Percentiles rank a stretch among this genome's conserved stretches.
phyloP scores from a whole-genome alignment of 371 early-diverging fungal genomes.

The Mortierella sp. region DNA sequence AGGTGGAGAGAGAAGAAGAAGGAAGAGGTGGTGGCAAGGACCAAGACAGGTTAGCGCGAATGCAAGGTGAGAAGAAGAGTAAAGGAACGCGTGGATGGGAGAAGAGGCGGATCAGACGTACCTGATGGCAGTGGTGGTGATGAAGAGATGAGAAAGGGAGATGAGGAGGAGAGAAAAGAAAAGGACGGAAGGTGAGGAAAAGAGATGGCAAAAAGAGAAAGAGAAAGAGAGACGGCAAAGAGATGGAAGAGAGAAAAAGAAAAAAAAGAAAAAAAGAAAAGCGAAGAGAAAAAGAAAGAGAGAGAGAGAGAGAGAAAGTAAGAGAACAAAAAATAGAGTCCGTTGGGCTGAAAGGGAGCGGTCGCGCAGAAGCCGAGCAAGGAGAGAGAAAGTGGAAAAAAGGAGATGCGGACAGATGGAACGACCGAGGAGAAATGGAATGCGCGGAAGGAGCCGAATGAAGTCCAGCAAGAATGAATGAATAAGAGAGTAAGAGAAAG shows the following conservation, averaged over 20 bases:
- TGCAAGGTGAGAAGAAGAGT: background rate
- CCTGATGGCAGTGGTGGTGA: too few relatives aligned
- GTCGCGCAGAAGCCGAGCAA: background rate
- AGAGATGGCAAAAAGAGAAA: background rate
- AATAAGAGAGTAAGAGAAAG: too few relatives aligned
- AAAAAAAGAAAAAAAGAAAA: background rate
- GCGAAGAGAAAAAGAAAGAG: conserved; percentile 12
- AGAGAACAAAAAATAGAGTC: background rate
- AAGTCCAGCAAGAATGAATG: background rate
- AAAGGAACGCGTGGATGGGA: background rate
- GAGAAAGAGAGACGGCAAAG: conserved; percentile 9
- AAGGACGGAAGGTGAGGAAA: background rate
- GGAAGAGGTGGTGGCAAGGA: too few relatives aligned
- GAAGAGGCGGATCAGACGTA: background rate
- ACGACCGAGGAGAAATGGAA: background rate
- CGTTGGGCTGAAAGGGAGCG: background rate
- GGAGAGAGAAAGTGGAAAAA: background rate
- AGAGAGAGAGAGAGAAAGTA: background rate
- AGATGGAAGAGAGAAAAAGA: background rate
- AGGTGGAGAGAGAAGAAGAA: background rate
- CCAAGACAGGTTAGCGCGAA: too few relatives aligned
- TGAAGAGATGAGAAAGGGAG: background rate
- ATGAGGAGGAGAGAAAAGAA: background rate
- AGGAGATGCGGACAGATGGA: background rate
- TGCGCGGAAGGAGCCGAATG: background rate